These are phyloP conservation scores for Nelumbo lutea DNA, from an alignment of 164 flowering plant species.

Conservation along the genomic window DNA sequence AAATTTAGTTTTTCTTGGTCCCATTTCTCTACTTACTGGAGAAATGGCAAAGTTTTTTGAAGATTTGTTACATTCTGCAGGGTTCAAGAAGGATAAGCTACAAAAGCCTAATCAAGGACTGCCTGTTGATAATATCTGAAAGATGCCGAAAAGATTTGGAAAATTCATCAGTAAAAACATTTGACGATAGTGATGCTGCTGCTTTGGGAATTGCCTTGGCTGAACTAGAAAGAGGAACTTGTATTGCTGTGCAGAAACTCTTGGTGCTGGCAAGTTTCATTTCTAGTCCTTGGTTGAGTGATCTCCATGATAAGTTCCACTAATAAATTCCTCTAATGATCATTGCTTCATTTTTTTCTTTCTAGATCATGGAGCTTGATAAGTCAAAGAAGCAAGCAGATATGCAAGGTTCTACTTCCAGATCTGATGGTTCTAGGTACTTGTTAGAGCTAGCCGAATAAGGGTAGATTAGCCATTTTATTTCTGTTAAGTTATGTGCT, in stretches of 20 bases:
- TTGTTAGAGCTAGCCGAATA: neutral
- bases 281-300: neutral
- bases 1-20: slow-evolving; percentile 1
- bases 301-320: neutral
- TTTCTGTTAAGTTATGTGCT: no score
- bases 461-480: no score
- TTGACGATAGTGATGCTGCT: slow-evolving; percentile 24
- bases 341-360: neutral
- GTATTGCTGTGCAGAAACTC: slow-evolving; percentile 46
- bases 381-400: slow-evolving; percentile 58
- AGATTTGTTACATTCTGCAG: slow-evolving; percentile 27
- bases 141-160: slow-evolving; percentile 17
- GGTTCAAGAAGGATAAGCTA: slow-evolving; percentile 61
- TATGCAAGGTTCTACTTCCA: slow-evolving; percentile 41
- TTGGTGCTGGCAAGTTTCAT: slow-evolving; percentile 44
- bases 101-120: slow-evolving; percentile 58
- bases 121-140: slow-evolving; percentile 37
- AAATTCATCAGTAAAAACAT: slow-evolving; percentile 15
- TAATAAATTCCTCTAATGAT: neutral
- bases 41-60: neutral
- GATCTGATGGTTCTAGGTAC: slow-evolving; percentile 84
- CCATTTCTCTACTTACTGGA: neutral
- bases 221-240: slow-evolving; percentile 42
- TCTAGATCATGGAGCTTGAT: slow-evolving; percentile 83
- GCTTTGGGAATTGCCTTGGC: slow-evolving; percentile 36